These are phyloP conservation scores for Lenwebbia sp. DNA, from an alignment of 345 rosid species.

Conservation along the genomic window DNA sequence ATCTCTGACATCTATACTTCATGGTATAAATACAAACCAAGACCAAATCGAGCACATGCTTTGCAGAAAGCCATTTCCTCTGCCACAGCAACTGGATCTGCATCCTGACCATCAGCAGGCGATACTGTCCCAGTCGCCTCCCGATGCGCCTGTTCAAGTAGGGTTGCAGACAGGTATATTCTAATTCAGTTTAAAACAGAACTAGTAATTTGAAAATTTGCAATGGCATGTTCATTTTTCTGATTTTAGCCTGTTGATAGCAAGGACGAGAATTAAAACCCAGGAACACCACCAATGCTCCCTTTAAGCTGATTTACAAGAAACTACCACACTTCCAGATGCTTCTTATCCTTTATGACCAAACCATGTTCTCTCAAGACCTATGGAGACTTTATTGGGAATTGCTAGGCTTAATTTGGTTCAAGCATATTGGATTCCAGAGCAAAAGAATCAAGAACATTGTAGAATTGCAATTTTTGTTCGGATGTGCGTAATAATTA, in stretches of 20 bases:
- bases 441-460: background rate
- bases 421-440: background rate
- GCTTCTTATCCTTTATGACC: background rate
- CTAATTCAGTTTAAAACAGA: background rate
- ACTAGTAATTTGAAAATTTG: background rate
- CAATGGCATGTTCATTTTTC: background rate
- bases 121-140: constrained; percentile 83
- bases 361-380: background rate
- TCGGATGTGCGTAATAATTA: background rate
- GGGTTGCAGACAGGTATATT: background rate
- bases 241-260: background rate
- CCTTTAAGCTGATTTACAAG: background rate
- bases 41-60: constrained; percentile 95
- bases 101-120: constrained; percentile 26
- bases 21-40: constrained; percentile 83
- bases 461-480: background rate
- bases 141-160: constrained; percentile 62
- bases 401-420: background rate
- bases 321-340: background rate
- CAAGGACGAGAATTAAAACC: background rate
- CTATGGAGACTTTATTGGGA: background rate
- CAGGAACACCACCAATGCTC: background rate
- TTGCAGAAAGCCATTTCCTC: constrained; percentile 96
- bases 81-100: constrained; percentile 79
- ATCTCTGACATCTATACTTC: constrained; percentile 30